Evolutionary conservation across 495 filamentous ascomycete species (phyloP).

Genomic region (Penicillium silybi): DNA sequence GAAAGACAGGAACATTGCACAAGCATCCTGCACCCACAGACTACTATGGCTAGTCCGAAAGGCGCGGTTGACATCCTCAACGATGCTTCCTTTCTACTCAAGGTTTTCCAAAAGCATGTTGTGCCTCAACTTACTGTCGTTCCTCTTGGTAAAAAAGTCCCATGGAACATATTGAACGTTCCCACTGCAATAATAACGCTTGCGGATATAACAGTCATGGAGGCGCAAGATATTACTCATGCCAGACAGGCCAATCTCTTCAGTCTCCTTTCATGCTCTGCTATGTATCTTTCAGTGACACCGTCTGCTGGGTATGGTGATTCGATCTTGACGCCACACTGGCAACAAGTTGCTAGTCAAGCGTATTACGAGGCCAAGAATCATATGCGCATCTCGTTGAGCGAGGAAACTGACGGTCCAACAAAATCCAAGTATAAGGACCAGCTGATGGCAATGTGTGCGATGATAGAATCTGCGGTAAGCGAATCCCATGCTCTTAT

Average conservation of each 20-base stretch:
- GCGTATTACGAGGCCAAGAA: conserved; percentile 15
- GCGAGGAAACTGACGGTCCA: conserved; percentile 15
- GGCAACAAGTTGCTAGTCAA: neutral
- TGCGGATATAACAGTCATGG: conserved; percentile 23
- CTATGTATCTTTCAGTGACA: conserved; percentile 14
- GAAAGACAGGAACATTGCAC: too few relatives aligned
- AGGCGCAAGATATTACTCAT: conserved; percentile 18
- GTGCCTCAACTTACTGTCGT: conserved; percentile 20
- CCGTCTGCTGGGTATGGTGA: conserved; percentile 5
- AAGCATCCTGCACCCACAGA: too few relatives aligned
- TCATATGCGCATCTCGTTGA: conserved; percentile 20
- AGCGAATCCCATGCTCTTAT: neutral
- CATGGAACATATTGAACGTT: conserved; percentile 23
- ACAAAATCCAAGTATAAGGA: conserved; percentile 31
- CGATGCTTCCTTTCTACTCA: conserved; percentile 21
- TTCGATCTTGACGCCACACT: neutral
- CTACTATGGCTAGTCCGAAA: too few relatives aligned
- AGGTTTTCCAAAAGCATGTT: conserved; percentile 24
- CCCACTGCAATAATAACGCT: conserved; percentile 20
- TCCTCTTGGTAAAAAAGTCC: conserved; percentile 18
- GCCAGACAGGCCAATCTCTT: conserved; percentile 25
- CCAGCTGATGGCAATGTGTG: conserved; percentile 29
- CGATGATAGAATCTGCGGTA: conserved; percentile 25
- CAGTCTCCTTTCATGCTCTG: conserved; percentile 19
- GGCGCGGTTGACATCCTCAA: conserved; percentile 8